These are phyloP conservation scores for Abortiporus biennis DNA, from an alignment of 1,284 basidiomycete species.

Conservation along the genomic window DNA sequence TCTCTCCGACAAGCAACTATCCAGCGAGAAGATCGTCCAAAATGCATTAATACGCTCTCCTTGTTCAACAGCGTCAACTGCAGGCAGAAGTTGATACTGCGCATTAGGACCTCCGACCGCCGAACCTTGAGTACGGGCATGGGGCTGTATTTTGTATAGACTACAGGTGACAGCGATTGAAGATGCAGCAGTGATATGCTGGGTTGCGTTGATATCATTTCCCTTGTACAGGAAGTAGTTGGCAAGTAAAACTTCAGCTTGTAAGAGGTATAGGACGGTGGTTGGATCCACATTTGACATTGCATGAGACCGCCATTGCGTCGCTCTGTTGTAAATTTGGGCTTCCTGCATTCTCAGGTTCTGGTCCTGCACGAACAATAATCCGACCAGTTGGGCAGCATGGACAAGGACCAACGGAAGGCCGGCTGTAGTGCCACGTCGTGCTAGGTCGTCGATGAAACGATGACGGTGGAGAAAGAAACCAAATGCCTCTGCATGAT, in stretches of 20 bases:
- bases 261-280: conserved; percentile 33
- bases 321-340: conserved; percentile 22
- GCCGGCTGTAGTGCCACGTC: conserved; percentile 15
- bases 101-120: conserved; percentile 8
- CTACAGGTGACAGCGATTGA: conserved; percentile 33
- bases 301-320: conserved; percentile 26
- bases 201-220: conserved; percentile 34
- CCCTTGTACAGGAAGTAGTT: conserved; percentile 37
- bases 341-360: conserved; percentile 18
- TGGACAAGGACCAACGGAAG: conserved; percentile 19
- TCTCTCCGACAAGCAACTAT: conserved; percentile 34
- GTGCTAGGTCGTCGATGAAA: conserved; percentile 24
- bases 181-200: conserved; percentile 35
- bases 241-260: conserved; percentile 40
- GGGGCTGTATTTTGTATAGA: conserved; percentile 29
- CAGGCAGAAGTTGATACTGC: conserved; percentile 23
- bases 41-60: conserved; percentile 41
- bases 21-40: conserved; percentile 38
- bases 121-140: conserved; percentile 9
- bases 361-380: conserved; percentile 17
- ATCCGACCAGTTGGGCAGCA: conserved; percentile 21
- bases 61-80: conserved; percentile 32
- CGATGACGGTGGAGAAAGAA: conserved; percentile 35
- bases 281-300: conserved; percentile 28
- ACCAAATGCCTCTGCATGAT: conserved; percentile 14